Base-by-base conservation (phyloP, 352 stramenopile genomes). In the Globisporangium acanthophoron region DNA sequence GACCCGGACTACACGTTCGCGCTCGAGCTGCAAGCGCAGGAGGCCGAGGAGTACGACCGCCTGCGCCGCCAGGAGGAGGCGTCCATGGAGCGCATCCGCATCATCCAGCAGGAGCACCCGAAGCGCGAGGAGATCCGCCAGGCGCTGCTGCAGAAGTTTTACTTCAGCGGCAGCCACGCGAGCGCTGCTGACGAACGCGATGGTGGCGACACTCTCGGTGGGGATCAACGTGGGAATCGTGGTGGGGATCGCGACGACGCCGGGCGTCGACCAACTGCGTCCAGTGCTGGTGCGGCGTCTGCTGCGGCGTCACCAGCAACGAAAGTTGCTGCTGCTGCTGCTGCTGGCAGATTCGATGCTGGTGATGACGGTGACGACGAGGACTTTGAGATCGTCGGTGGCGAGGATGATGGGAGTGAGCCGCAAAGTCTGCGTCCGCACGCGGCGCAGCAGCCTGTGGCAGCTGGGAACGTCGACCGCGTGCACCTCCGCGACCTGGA, bases 1-100 rank as follows among this genome's bases (percentile, higher is more conserved):
- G 79, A 89, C 58, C 75, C 79, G 37, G 79, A 89, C 62, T 89
- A 89, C 58, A 79, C 73, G n/a, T 85, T 89, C 50, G 79, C 79
- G 18, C 67, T 89, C 29, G 79, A 89, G 65, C 59, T 89, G 33
- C 79, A 89, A 54, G 77, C 79, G 0, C 79, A 89, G 33, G 79
- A 89, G 41, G 79, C 79, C 20, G 79, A 89, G 57, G 74, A 89
- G 52, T 89, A 89, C 64, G 77, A 89, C 62, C 76, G 79, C 29
- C 67, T 89, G 54, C 71, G 79, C 24, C 79, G 79, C 24, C 79
- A 89, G 44, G 71, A 89, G 47, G 79, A 76, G 5, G 80, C 79
- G 7, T 87, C 79, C 3, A 86, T 86, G 59, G 79, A 89, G 58
- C 73, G 79, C 5, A 73, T 89, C 20, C 70, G 74, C 35, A 61